Evolutionary conservation across 768 basidiomycete species (phyloP), one percentile per base, ranked within the genome.

Genomic region (Russula brevipes): DNA sequence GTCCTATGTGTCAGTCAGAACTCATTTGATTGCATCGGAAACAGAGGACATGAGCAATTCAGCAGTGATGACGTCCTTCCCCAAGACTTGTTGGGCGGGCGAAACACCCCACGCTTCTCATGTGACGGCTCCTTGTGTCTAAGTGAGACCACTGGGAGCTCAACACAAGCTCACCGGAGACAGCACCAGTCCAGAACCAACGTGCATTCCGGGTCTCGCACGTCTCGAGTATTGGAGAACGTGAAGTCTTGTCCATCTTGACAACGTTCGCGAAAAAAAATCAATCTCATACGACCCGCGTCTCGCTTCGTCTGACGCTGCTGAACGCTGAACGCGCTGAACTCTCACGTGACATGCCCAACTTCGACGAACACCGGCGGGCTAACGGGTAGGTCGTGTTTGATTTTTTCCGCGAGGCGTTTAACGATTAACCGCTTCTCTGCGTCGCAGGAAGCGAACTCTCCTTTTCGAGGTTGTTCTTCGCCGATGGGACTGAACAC

Each of bases 401-500:
- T 2, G 36, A 24, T 24, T 24, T 24, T 4, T 17, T 10, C 8
- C 11, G 52, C n/a, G 19, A 19, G n/a, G 9, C 10, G 46, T 16
- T 10, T 8, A 2, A 24, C 17, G 14, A 9, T 57, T 5, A 30
- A 17, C 31, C 19, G 44, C 10, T 35, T 39, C 1, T 9, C 38
- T 8, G 38, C 47, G 17, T 6, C 10, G 11, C 41, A 67, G 66
- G 66, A 36, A 60, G 63, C 35, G 63, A 67, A 7, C 63, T 67
- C 14, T 53, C 63, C 24, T 58, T 53, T 16, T 19, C 55, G 31
- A 36, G 77, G 68, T 85, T 80, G 80, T 74, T 73, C 33, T 85
- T 80, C 70, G 79, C 88, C 8, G 90, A 24, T 24, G 24, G 24
- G 24, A 24, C 24, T 24, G 24, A 24, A 24, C 24, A 24, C 24